Evolutionary conservation across 2,329 filamentous ascomycete genomes (phyloP).

Genomic region (Arthrocladium fulminans): DNA sequence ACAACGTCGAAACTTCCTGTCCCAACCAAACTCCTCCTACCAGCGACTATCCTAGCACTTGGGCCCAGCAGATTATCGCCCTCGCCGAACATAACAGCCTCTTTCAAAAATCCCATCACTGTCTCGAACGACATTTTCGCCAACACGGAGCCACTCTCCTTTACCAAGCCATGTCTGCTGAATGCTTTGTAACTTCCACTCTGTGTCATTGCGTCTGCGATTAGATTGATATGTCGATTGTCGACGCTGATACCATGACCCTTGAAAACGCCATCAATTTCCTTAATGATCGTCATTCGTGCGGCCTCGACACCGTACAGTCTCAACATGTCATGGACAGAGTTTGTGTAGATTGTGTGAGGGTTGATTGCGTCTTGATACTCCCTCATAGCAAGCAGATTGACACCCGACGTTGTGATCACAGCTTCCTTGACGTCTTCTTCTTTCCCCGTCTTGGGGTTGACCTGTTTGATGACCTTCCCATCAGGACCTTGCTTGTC

Average conservation of each 20-base stretch:
- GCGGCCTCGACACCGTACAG: conserved; percentile 92
- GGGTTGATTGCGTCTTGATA: conserved; percentile 80
- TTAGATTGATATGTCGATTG: conserved; percentile 83
- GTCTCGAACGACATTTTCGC: conserved; percentile 99
- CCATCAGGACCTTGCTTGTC: conserved; percentile 42
- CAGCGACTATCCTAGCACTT: conserved; percentile 79
- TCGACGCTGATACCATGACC: conserved; percentile 91
- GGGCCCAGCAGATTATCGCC: conserved; percentile 81
- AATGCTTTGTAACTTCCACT: conserved; percentile 83
- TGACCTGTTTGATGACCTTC: conserved; percentile 34
- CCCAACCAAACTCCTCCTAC: conserved; percentile 70
- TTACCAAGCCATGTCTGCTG: conserved; percentile 74
- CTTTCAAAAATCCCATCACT: conserved; percentile 84
- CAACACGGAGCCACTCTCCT: conserved; percentile 77
- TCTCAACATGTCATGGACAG: conserved; percentile 73
- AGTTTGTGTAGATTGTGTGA: conserved; percentile 81
- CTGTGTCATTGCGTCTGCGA: conserved; percentile 96
- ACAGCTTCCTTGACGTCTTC: conserved; percentile 39
- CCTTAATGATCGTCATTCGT: conserved; percentile 73
- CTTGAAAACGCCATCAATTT: conserved; percentile 76
- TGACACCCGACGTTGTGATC: conserved; percentile 68
- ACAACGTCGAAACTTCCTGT: conserved; percentile 90
- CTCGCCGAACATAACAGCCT: conserved; percentile 82
- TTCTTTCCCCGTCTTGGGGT: conserved; percentile 42
- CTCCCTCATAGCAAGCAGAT: conserved; percentile 81